These are phyloP conservation scores for Camellia granthamiana DNA, from an alignment of 148 eudicot genomes.

Conservation along the genomic window DNA sequence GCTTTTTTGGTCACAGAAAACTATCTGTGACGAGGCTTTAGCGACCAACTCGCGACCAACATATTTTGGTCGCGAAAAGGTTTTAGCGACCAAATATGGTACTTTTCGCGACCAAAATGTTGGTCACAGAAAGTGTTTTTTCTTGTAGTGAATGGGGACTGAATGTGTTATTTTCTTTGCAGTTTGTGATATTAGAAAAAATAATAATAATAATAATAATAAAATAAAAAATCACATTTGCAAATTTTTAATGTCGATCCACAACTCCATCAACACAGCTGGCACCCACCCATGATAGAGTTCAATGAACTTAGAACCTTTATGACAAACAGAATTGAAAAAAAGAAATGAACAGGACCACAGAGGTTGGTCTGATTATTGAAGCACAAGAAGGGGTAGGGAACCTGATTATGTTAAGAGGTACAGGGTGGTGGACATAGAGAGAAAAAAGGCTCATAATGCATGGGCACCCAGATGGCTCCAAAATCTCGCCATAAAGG, in stretches of 20 bases:
- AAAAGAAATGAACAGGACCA: conserved; percentile 7
- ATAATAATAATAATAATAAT: too few relatives aligned
- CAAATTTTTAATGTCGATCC: not conserved
- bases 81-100: too few relatives aligned
- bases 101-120: too few relatives aligned
- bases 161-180: too few relatives aligned
- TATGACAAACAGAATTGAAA: not conserved
- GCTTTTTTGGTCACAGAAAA: too few relatives aligned
- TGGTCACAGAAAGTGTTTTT: too few relatives aligned
- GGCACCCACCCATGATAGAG: not conserved
- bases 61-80: too few relatives aligned
- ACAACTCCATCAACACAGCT: not conserved
- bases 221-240: not conserved
- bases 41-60: too few relatives aligned
- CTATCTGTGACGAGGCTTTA: too few relatives aligned
- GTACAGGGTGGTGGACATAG: not conserved
- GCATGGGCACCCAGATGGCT: not conserved
- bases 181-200: too few relatives aligned
- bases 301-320: conserved; percentile 3
- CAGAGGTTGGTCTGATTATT: not conserved
- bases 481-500: not conserved
- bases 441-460: not conserved
- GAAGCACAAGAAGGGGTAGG: not conserved
- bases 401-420: not conserved
- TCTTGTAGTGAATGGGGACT: too few relatives aligned